These are phyloP conservation scores for Candida piceae DNA, from an alignment of 805 yeast genomes.

Conservation along the genomic window DNA sequence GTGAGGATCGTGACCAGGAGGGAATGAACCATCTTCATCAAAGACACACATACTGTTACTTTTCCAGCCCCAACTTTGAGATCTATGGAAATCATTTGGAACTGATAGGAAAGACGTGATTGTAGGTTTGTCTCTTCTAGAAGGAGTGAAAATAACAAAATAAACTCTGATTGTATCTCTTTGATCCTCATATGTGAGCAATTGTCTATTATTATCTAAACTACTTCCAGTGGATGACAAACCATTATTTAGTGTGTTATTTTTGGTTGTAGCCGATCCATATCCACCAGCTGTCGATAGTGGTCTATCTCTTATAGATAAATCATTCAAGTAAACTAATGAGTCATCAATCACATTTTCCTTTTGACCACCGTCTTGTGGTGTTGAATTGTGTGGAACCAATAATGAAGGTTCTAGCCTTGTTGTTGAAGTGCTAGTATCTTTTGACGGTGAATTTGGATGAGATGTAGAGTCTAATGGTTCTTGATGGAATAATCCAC, in stretches of 20 bases:
- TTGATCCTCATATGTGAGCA: slow-evolving; percentile 41
- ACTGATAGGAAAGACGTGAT: slow-evolving; percentile 50
- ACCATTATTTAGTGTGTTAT: slow-evolving; percentile 1
- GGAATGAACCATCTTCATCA: slow-evolving; percentile 43
- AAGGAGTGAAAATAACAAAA: slow-evolving; percentile 51
- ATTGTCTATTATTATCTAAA: slow-evolving; percentile 20
- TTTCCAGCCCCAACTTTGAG: slow-evolving; percentile 63
- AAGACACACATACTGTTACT: slow-evolving; percentile 49
- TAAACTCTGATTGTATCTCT: slow-evolving; percentile 43
- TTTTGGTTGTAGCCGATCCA: slow-evolving; percentile 1
- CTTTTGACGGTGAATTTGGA: not conserved
- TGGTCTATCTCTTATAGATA: slow-evolving; percentile 15
- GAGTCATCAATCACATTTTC: slow-evolving; percentile 24
- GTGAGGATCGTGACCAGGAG: slow-evolving; percentile 38
- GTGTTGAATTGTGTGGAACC: not conserved
- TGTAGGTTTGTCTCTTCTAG: slow-evolving; percentile 39
- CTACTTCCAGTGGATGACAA: slow-evolving; percentile 1
- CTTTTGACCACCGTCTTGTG: slow-evolving; percentile 17
- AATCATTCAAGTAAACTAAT: slow-evolving; percentile 14
- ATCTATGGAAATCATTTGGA: slow-evolving; percentile 47
- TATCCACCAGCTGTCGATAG: slow-evolving; percentile 1
- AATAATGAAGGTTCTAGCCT: slow-evolving; percentile 3
- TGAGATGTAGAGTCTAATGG: not conserved
- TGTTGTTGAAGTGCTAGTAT: not conserved
- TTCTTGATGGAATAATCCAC: too few relatives aligned